These are phyloP conservation scores for Elsinoe necatrix DNA, from an alignment of 2,329 filamentous ascomycete genomes.

Conservation along the genomic window DNA sequence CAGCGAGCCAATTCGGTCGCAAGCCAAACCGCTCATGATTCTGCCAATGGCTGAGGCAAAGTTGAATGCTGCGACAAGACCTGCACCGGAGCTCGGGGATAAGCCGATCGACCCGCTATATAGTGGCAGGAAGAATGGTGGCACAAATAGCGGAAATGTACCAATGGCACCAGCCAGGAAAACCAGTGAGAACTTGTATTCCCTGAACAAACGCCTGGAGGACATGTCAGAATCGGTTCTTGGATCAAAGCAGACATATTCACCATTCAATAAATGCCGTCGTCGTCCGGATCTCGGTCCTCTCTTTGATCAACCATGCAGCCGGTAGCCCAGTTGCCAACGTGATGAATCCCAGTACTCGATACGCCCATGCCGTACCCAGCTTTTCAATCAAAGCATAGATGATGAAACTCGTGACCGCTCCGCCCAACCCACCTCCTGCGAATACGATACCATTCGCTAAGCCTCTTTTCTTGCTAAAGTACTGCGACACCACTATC, in stretches of 20 bases:
- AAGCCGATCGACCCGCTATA: conserved; percentile 50
- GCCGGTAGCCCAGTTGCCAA: conserved; percentile 49
- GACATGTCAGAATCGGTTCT: background rate
- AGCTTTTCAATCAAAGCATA: conserved; percentile 30
- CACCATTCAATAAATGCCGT: conserved; percentile 4
- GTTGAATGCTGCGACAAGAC: conserved; percentile 53
- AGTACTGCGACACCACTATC: conserved; percentile 23
- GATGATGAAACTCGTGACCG: conserved; percentile 5
- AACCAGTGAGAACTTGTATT: conserved; percentile 44
- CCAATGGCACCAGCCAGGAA: conserved; percentile 49
- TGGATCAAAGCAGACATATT: conserved; percentile 10
- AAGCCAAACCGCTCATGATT: conserved; percentile 46
- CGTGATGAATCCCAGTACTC: conserved; percentile 45
- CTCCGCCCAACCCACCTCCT: conserved; percentile 25
- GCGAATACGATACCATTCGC: conserved; percentile 41
- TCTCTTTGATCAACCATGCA: conserved; percentile 46
- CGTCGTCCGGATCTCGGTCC: conserved; percentile 26
- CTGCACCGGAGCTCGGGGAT: conserved; percentile 46
- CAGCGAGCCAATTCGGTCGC: conserved; percentile 47
- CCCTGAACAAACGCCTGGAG: conserved; percentile 44
- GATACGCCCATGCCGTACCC: conserved; percentile 46
- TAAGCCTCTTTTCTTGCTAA: conserved; percentile 39
- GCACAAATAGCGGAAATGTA: conserved; percentile 53
- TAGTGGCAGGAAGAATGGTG: conserved; percentile 53
- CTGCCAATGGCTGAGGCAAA: conserved; percentile 52